These are phyloP conservation scores for Sporothrix dimorphospora DNA, from an alignment of 2,329 filamentous ascomycete genomes.

Conservation along the genomic window DNA sequence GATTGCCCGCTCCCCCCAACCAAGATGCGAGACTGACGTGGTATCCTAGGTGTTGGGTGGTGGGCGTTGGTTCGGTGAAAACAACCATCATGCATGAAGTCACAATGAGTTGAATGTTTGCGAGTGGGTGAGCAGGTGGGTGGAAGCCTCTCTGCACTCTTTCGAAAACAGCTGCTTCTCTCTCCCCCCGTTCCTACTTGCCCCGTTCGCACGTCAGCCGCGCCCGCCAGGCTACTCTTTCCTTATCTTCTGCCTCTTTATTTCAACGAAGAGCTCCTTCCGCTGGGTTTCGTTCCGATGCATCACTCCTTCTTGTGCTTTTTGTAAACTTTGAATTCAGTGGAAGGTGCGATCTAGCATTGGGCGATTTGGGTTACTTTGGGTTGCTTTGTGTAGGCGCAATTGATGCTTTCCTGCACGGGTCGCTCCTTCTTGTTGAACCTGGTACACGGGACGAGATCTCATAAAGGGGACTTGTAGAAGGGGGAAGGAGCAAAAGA, in stretches of 20 bases:
- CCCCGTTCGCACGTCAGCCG: not conserved
- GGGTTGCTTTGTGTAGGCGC: not conserved
- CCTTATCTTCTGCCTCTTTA: not conserved
- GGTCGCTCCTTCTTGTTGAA: constrained; percentile 18
- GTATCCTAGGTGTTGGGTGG: constrained; percentile 2
- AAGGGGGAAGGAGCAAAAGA: not conserved
- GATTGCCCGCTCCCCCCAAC: constrained; percentile 8
- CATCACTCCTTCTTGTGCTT: not conserved
- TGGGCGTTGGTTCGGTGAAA: constrained; percentile 4
- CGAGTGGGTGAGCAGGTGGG: not conserved
- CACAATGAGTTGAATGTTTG: not conserved
- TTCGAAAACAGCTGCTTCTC: not conserved
- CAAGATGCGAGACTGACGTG: not conserved
- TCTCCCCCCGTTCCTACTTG: not conserved
- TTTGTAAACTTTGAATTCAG: not conserved
- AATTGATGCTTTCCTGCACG: constrained; percentile 1
- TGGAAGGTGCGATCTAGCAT: not conserved
- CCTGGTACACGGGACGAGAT: not conserved
- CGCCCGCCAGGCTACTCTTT: not conserved
- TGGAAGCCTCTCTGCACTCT: not conserved
- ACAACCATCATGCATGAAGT: not conserved
- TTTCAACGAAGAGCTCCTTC: not conserved
- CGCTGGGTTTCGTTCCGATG: not conserved
- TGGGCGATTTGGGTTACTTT: not conserved
- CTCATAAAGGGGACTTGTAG: no score